A percentile compares a stretch with the other conserved stretches of the same genome.
Evolutionary conservation across 2,329 filamentous ascomycete genomes (phyloP).

Genomic region (Cladophialophora psammophila): DNA sequence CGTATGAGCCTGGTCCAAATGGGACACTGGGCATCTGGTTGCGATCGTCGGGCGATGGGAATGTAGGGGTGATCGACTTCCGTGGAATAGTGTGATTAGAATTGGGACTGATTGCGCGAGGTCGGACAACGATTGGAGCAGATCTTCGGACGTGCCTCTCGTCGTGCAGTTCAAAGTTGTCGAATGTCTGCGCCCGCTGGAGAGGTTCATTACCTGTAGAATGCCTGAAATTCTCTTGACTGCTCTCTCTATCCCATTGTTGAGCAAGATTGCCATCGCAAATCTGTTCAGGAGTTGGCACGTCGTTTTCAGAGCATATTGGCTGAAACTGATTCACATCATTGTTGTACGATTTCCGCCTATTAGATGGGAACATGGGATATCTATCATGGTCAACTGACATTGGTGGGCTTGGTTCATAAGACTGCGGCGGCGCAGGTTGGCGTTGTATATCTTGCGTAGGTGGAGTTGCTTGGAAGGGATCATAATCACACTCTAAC

Average conservation of each 20-base stretch:
- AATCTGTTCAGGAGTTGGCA: conserved; percentile 7
- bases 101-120: conserved; percentile 54
- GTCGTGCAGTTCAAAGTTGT: conserved; percentile 27
- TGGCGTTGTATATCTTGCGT: conserved; percentile 19
- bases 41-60: conserved; percentile 51
- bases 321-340: conserved; percentile 18
- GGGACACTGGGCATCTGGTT: conserved; percentile 55
- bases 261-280: conserved; percentile 1
- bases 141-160: conserved; percentile 38
- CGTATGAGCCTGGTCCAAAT: conserved; percentile 69
- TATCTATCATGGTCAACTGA: conserved; percentile 21
- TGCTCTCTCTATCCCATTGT: conserved; percentile 10
- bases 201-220: conserved; percentile 28
- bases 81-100: conserved; percentile 49
- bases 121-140: conserved; percentile 49
- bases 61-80: conserved; percentile 67
- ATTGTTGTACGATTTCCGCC: conserved; percentile 18
- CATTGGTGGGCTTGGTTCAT: background rate
- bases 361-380: conserved; percentile 9
- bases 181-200: conserved; percentile 33
- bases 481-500: conserved; percentile 39
- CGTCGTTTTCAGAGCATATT: conserved; percentile 11
- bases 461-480: conserved; percentile 32
- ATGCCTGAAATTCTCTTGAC: conserved; percentile 26
- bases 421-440: conserved; percentile 10